A percentile compares a stretch with the other conserved stretches of the same genome.
Evolutionary conservation across 108 stramenopile species (phyloP).

Genomic region (Bacterosira constricta): DNA sequence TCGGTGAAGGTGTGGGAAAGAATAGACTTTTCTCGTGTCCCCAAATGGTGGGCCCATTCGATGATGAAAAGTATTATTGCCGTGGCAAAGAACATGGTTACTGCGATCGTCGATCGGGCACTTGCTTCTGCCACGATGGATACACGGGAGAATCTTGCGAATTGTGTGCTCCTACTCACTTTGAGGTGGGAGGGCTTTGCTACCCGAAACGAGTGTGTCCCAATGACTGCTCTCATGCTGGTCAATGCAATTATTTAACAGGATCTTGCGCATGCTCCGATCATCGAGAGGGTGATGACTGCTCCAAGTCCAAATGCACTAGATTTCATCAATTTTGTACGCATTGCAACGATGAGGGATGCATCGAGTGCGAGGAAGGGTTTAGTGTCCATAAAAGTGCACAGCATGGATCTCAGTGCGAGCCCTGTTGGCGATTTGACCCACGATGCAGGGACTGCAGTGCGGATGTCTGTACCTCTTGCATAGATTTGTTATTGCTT

Average conservation of each 20-base stretch:
- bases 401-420: conserved; percentile 33
- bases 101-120: conserved; percentile 82
- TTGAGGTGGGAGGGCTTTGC: conserved; percentile 54
- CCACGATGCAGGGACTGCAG: conserved; percentile 73
- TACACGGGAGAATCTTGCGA: conserved; percentile 75
- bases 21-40: conserved; percentile 58
- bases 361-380: conserved; percentile 64
- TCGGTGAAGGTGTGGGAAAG: conserved; percentile 25
- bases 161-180: conserved; percentile 60
- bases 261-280: conserved; percentile 66
- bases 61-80: conserved; percentile 66
- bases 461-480: conserved; percentile 54
- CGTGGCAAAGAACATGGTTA: conserved; percentile 61
- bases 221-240: conserved; percentile 69
- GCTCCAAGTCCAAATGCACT: conserved; percentile 52
- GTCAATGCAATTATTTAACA: conserved; percentile 68
- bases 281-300: conserved; percentile 65
- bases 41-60: conserved; percentile 75
- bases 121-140: conserved; percentile 80
- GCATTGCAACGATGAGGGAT: conserved; percentile 53
- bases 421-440: conserved; percentile 64
- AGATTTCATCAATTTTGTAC: conserved; percentile 54
- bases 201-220: conserved; percentile 71
- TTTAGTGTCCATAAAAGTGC: conserved; percentile 46
- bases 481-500: conserved; percentile 67